Base-by-base conservation (phyloP, 164 flowering plant species). In the Pachysandra terminalis region DNA sequence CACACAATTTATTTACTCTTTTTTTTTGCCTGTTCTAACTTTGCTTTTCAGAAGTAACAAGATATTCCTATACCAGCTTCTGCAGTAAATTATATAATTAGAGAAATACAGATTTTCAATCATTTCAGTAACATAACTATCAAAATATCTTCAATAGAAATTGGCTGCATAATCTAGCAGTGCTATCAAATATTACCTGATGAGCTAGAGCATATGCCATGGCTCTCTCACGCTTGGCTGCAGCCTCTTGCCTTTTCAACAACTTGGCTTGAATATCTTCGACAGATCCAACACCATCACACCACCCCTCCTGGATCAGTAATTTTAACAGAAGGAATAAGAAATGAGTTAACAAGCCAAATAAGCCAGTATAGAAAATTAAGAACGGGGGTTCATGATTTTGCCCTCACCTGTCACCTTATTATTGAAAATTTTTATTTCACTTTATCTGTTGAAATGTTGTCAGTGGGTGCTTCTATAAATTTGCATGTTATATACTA, bases 151-250 rank as follows among this genome's bases (percentile, higher is more conserved):
- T 7, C 7, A 32, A 32, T 3, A 19, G n/a, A 24, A 58, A 25
- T 0, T 14, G 37, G 1, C 27, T 58, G 61, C 26, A 26, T 15
- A 8, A 26, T 16, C 37, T n/a, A 26, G 2, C 26, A 5, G 27
- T n/a, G 52, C 59, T 35, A 23, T 27, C n/a, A 53, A 23, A 59
- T 26, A 41, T 77, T 75, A 95, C 98, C 93, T 95, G 98, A 83
- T 90, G 92, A 69, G 98, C 83, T 70, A 92, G 73, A 58, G 97
- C 98, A 85, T 95, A 95, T n/a, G 98, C 98, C 97, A 86, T 90
- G 56, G 98, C 97, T 79, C 98, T 92, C 83, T 95, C 98, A 70
- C 98, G 96, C 81, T 92, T 95, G 67, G 94, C 97, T 28, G 98
- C 98, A 60, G 98, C 98, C 71, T 95, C 97, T 79, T 95, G 95